Evolutionary conservation across 2,329 filamentous ascomycete species (phyloP), one percentile per base, ranked within the genome.

Genomic region (Atkinsonella hypoxylon): DNA sequence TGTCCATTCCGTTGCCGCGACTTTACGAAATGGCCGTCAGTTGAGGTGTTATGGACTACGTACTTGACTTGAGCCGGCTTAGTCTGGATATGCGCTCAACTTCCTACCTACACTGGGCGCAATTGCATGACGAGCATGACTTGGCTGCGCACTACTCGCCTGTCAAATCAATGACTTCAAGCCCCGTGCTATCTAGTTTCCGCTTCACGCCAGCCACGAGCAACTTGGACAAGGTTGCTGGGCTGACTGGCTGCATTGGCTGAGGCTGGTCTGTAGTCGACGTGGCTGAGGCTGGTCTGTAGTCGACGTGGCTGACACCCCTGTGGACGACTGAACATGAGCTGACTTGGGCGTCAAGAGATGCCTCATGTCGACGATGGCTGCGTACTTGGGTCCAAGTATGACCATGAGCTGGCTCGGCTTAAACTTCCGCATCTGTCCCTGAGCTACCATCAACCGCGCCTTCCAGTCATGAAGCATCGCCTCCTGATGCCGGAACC

Each of bases 401-500:
- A 50, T n/a, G 13, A 20, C 12, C 43, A 4, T 6, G n/a, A 50
- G 36, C 7, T 41, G 32, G 13, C 20, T 9, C 26, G 10, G 13
- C 3, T 18, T 11, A 17, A 50, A 46, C n/a, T 10, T 13, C 20
- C 10, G 13, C 6, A 50, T 32, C 42, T 50, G 36, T 13, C 22
- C 17, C 2, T 11, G 4, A 3, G 48, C 36, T 34, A 41, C 15
- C 41, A 10, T 45, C 43, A 39, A 34, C 31, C 44, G 34, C 36
- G 17, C 30, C 42, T 40, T 31, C 43, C 43, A 41, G 32, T 41
- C 48, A 5, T 15, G 34, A 26, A 13, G 43, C 13, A 31, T 30
- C 30, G 22, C 22, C 47, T 38, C 40, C n/a, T 18, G 64, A 7
- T 45, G 30, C 20, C 32, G 7, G 18, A 31, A 40, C 15, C 51